Percentiles rank a stretch among this genome's conserved stretches.
phyloP scores from a whole-genome alignment of 192 early-diverging fungal species.

The Linderina pennispora region DNA sequence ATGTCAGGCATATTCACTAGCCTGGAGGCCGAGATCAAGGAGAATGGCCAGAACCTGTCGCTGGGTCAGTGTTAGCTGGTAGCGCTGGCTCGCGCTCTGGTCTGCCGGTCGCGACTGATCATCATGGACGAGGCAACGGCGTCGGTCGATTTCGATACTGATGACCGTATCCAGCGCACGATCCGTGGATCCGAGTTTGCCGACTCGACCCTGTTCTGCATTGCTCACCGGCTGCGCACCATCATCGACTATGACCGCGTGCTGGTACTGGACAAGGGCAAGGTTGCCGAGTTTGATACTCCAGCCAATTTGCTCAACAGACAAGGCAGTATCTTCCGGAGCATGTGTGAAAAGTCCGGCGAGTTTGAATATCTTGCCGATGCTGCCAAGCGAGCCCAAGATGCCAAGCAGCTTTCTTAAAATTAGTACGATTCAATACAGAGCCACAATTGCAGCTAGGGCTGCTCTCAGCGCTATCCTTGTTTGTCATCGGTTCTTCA shows the following conservation, averaged over 20 bases:
- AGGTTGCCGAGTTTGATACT: constrained; percentile 75
- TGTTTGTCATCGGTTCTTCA: no score
- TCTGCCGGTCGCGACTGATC: constrained; percentile 61
- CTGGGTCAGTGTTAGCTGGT: constrained; percentile 77
- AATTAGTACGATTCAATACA: no score
- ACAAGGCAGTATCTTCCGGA: constrained; percentile 55
- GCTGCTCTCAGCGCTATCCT: no score
- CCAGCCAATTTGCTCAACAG: constrained; percentile 62
- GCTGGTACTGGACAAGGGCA: constrained; percentile 72
- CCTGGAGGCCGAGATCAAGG: constrained; percentile 74
- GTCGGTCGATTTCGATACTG: constrained; percentile 79
- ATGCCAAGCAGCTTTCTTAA: no score
- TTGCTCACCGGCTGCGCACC: constrained; percentile 85
- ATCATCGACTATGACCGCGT: constrained; percentile 84
- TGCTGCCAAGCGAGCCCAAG: no score
- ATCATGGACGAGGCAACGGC: constrained; percentile 88
- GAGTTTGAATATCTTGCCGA: constrained; percentile 51
- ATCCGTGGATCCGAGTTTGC: constrained; percentile 72
- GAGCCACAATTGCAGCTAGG: no score
- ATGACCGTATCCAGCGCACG: constrained; percentile 80
- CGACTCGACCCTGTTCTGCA: constrained; percentile 70
- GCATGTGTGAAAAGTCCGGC: constrained; percentile 77
- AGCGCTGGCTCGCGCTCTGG: constrained; percentile 71
- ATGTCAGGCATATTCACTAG: constrained; percentile 34
- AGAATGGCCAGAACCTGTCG: constrained; percentile 77